Base-by-base conservation (phyloP, 75 land plant genomes). In the Larix kaempferi region DNA sequence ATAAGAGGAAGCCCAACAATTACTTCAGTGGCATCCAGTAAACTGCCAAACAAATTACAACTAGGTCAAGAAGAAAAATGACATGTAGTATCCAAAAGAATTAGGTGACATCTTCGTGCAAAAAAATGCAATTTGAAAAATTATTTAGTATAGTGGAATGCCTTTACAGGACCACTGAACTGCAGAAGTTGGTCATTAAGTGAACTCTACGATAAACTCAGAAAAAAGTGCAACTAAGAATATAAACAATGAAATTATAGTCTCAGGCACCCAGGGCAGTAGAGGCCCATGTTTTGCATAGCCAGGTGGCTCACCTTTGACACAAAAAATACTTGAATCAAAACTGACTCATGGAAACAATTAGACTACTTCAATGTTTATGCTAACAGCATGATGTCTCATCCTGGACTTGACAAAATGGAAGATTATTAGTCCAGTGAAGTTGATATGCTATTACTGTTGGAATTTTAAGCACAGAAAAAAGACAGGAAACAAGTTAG, bases 1-100 rank as follows among this genome's bases (percentile, higher is more conserved):
- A 81, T 5, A 55, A 81, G 16, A 59, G 80, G 83, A 67, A 81
- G 61, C 39, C 83, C 83, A 35, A 81, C 80, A 79, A 81, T 71
- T 23, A 81, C 80, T 57, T 73, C 75, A 19, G 63, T 52, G 61
- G 65, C 58, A 35, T 79, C 79, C 72, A 63, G 33, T 29, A 81
- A 71, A 27, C 80, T 81, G 74, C 52, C 17, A 57, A 80, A 19
- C 39, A 57, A 57, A 54, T 23, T 2, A 11, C 29, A 59, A 79
- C 52, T 11, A n/a, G 19, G 56, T 49, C 56, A 65, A 27, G 26
- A 59, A 65, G 19, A 35, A 2, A 65, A 63, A 35, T 65, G 29
- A 65, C 12, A 65, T 4, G 39, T 35, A 13, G 16, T 4, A 35
- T 7, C 41, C 39, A 65, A 65, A 29, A 65, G 65, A 62, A 62